Evolutionary conservation across 345 rosid genomes (phyloP), one percentile per base, ranked within the genome.

Genomic region (Pseudoturritis turrita): DNA sequence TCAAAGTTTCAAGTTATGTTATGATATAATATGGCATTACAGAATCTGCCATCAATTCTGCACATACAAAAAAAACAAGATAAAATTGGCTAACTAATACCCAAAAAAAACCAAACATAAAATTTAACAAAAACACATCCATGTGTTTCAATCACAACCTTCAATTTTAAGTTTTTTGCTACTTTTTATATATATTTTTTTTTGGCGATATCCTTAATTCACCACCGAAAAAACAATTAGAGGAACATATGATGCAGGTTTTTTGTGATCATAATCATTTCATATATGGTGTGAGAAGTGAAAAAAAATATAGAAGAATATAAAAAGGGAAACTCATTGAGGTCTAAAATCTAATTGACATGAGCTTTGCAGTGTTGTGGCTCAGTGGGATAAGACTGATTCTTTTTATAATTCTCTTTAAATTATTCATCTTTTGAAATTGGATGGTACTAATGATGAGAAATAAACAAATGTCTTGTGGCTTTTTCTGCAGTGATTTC

Each of bases 321-420:
- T 37, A 37, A 4, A 52, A 52, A 64, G 43, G 19, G 46, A 46
- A 76, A 66, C 37, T 39, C 46, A 64, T 73, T 73, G 59, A 58
- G 39, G 68, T 74, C 68, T 65, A 49, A 57, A n/a, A 74, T 57
- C 66, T 19, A 58, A 29, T 47, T 74, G 54, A 66, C 78, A 74
- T 65, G 78, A 74, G 78, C 54, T 58, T 39, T 73, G 78, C 45
- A 65, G 61, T 74, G 53, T 29, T 49, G 61, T 74, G 61, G 46
- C 50, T 74, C 37, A 73, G 77, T 65, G 77, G 67, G 77, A 73
- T 59, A 36, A 50, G 78, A 74, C 43, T 74, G 62, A 58, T 66
- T 64, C 9, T 45, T 41, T 43, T 18, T 36, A 35, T 49, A 33
- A 23, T 25, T 60, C 44, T 66, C 35, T 49, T 15, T 50, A 60